Percentiles rank a stretch among this genome's conserved stretches.
These are phyloP conservation scores for Blumeria hordei DNA, from an alignment of 2,329 filamentous ascomycete genomes.

Conservation along the genomic window DNA sequence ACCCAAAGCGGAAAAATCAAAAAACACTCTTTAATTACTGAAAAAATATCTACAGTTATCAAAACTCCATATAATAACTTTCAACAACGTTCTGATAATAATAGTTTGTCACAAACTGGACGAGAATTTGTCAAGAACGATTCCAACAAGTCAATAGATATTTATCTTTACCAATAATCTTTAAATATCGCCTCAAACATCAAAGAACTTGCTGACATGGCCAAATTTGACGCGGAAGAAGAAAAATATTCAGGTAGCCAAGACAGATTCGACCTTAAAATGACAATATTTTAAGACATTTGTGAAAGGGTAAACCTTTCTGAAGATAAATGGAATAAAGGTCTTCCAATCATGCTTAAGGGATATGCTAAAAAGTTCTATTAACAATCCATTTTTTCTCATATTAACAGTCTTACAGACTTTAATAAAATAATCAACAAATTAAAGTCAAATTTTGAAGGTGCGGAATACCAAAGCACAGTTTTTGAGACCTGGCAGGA, in stretches of 20 bases:
- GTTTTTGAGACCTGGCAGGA: neutral
- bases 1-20: neutral
- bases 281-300: constrained; percentile 1
- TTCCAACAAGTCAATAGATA: neutral
- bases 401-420: neutral
- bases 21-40: too few relatives aligned
- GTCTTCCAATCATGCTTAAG: constrained; percentile 2
- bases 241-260: neutral
- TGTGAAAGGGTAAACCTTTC: constrained; percentile 1
- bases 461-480: neutral
- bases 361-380: constrained; percentile 1
- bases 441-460: neutral
- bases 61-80: too few relatives aligned
- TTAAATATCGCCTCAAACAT: neutral
- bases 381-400: neutral
- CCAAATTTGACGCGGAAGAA: neutral
- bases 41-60: too few relatives aligned
- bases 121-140: neutral
- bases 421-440: neutral
- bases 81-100: too few relatives aligned
- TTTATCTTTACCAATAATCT: neutral
- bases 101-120: too few relatives aligned
- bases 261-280: constrained; percentile 1
- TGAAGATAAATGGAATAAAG: neutral
- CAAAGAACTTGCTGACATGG: neutral